Base-by-base conservation (phyloP, 1,284 basidiomycete genomes). In the Agaricales sp. region DNA sequence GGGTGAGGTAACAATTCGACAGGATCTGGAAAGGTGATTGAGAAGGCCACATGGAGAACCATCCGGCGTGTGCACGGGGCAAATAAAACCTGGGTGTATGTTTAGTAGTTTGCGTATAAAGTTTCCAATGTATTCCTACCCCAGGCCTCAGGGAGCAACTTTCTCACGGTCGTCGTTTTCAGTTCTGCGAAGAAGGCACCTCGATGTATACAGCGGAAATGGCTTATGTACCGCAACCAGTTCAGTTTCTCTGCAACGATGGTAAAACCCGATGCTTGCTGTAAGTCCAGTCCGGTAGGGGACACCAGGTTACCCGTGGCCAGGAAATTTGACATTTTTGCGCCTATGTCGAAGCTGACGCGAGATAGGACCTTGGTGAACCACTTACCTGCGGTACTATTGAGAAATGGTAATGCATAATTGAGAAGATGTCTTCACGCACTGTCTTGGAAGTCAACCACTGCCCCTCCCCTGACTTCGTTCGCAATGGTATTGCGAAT, bases 181-280 rank as follows among this genome's bases (percentile, higher is more conserved):
- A 99, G 80, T 65, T 99, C 94, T 19, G 95, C 92, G 63, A 99
- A 99, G 80, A 99, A 99, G 41, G 96, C 93, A 67, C 96, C 96
- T 70, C 96, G 89, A 69, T 99, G 96, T 41, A 99, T 94, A 65
- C 91, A 97, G 50, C 96, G 78, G 75, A 99, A 99, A 69, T 99
- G 96, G 59, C 89, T 89, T 63, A 99, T 92, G 67, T 98, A 99
- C 45, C 96, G 92, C 61, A 90, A 88, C 80, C 95, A 99, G 67
- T 99, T 99, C 55, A 99, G 77, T 69, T 99, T 99, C 69, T 99
- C 96, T 2, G 95, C 96, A 43, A 99, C 89, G 58, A 99, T 95
- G 2, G 96, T 98, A 70, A 96, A 99, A 44, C 96, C 96, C 14
- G 91, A 88, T 0, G 92, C 87, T 68, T 99, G 96, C 64, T 99